A percentile compares a stretch with the other conserved stretches of the same genome.
These are phyloP conservation scores for Takakia lepidozioides DNA, from an alignment of 225 moss, liverwort and hornwort genomes.

Conservation along the genomic window DNA sequence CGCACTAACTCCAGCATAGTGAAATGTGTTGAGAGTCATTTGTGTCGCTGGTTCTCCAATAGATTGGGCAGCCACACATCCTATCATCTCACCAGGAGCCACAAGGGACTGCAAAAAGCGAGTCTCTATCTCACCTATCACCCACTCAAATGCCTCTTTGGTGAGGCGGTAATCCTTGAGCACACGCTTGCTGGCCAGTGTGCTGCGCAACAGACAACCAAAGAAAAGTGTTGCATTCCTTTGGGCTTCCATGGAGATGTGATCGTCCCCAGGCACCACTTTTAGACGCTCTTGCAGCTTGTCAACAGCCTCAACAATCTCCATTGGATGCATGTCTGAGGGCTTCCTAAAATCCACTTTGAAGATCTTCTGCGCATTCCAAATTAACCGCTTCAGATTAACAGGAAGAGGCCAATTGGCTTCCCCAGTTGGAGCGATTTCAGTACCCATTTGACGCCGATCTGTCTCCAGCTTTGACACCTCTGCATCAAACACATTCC, in stretches of 20 bases:
- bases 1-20: constrained; percentile 78
- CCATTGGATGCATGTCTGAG: constrained; percentile 99
- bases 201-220: constrained; percentile 88
- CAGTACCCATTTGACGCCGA: constrained; percentile 85
- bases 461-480: constrained; percentile 87
- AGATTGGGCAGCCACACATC: constrained; percentile 97
- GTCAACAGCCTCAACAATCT: constrained; percentile 97
- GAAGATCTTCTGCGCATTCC: constrained; percentile 98
- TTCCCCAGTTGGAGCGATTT: constrained; percentile 91
- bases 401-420: constrained; percentile 81
- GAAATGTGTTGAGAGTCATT: constrained; percentile 77
- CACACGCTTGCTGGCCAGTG: constrained; percentile 92
- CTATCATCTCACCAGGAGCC: constrained; percentile 99
- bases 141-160: constrained; percentile 99
- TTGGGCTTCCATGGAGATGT: constrained; percentile 95
- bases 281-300: constrained; percentile 91
- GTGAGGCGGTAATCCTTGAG: constrained; percentile 89
- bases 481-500: constrained; percentile 97
- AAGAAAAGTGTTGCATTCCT: constrained; percentile 96
- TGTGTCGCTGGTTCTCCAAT: constrained; percentile 98
- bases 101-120: constrained; percentile 93
- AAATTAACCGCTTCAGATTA: constrained; percentile 87
- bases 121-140: constrained; percentile 94
- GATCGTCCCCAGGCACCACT: constrained; percentile 98
- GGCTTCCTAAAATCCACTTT: constrained; percentile 90